A percentile compares a stretch with the other conserved stretches of the same genome.
These are phyloP conservation scores for Dendrobium chrysotoxum DNA, from an alignment of 106 monocot species.

Conservation along the genomic window DNA sequence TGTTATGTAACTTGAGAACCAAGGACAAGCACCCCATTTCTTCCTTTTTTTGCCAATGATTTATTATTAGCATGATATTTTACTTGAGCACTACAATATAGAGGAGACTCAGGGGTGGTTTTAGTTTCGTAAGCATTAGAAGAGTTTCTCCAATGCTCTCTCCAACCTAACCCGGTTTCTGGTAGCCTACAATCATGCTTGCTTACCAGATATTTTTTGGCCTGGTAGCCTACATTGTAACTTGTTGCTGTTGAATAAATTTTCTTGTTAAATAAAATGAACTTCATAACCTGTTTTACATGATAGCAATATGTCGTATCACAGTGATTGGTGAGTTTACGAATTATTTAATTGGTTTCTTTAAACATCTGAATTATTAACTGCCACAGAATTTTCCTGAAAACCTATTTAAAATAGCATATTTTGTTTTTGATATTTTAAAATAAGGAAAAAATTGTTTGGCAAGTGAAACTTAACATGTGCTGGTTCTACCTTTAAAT, in stretches of 20 bases:
- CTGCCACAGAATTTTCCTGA: neutral
- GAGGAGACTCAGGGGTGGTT: neutral
- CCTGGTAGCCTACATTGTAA: neutral
- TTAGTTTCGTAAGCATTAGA: neutral
- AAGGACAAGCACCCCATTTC: too few relatives aligned
- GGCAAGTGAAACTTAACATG: neutral
- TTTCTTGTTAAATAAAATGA: neutral
- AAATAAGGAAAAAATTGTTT: neutral
- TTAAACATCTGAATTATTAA: neutral
- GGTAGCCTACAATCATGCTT: neutral
- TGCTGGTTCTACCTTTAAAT: constrained; percentile 8
- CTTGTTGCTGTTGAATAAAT: neutral
- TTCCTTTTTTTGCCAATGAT: neutral
- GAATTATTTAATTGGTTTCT: neutral
- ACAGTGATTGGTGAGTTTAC: neutral
- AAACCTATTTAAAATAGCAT: neutral
- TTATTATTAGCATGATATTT: neutral
- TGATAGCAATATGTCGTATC: neutral
- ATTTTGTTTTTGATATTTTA: neutral
- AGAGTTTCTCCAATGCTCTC: neutral
- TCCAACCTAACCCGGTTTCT: neutral
- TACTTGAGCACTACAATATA: neutral
- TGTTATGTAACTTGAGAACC: too few relatives aligned
- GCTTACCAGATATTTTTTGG: neutral
- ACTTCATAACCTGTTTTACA: neutral